Percentiles rank a stretch among this genome's conserved stretches.
phyloP scores from a whole-genome alignment of 1,284 basidiomycete genomes.

The Fomitiporia mediterranea region DNA sequence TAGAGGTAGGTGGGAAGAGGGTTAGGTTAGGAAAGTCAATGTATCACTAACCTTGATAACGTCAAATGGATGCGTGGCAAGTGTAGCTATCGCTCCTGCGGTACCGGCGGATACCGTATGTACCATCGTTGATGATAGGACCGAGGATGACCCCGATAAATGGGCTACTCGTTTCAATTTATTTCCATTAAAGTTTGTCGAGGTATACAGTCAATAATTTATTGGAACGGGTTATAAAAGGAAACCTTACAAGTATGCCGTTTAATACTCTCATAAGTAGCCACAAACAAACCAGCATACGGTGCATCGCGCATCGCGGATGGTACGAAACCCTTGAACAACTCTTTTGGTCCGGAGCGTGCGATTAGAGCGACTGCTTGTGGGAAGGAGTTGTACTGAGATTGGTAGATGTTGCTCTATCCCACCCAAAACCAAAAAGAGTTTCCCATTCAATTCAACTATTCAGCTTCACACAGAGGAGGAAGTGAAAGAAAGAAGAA shows the following conservation, averaged over 20 bases:
- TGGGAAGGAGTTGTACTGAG: constrained; percentile 57
- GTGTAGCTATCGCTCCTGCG: constrained; percentile 77
- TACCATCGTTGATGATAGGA: constrained; percentile 40
- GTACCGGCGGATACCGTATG: constrained; percentile 64
- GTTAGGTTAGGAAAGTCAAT: too few relatives aligned
- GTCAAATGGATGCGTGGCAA: constrained; percentile 86
- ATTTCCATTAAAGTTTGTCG: too few relatives aligned
- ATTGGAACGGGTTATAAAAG: background rate
- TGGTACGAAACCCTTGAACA: constrained; percentile 86
- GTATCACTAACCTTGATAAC: constrained; percentile 92
- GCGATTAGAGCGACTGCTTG: constrained; percentile 60
- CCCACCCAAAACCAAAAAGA: background rate
- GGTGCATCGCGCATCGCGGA: constrained; percentile 93
- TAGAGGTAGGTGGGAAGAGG: too few relatives aligned
- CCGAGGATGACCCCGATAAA: constrained; percentile 35
- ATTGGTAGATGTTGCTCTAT: constrained; percentile 73
- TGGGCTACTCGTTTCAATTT: constrained; percentile 3
- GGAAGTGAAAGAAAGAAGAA: background rate
- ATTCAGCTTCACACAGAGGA: constrained; percentile 1
- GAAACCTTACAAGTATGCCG: constrained; percentile 51
- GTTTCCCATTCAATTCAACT: background rate
- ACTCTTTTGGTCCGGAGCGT: constrained; percentile 72
- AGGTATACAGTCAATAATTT: constrained; percentile 13
- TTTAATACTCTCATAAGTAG: constrained; percentile 87
- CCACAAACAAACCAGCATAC: constrained; percentile 91